Base-by-base conservation (phyloP, 2,329 filamentous ascomycete genomes). In the Fusarium pseudoanthophilum region DNA sequence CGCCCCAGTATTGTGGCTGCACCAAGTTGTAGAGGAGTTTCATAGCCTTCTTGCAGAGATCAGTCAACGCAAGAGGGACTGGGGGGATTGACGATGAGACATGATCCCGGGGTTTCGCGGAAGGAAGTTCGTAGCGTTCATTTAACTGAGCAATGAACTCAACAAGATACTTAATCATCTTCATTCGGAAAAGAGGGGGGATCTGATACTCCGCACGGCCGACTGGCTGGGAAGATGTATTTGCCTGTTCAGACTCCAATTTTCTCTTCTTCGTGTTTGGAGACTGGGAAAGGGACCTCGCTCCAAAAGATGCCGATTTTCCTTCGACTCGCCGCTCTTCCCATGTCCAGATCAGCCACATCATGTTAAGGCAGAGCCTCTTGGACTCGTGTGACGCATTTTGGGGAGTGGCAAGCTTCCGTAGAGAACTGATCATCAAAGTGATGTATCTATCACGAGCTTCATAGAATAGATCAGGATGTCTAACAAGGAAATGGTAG, bases 391-490 rank as follows among this genome's bases (percentile, higher is more conserved):
- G 94, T 0, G 95, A 97, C 4, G 95, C 91, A 71, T 92, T 97
- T 9, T 93, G 92, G 7, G 94, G 91, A 28, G 89, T 88, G 2
- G 95, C 95, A 61, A 99, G 93, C 82, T 98, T 98, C 59, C 93
- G 89, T 40, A 99, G 86, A 8, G 94, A 95, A 3, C 92, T 92
- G 63, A 99, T 95, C 80, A 99, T 97, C 72, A 96, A 89, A 64
- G 93, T 90, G 9, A 95, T 91, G 74, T 98, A 97, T 79, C 95
- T 95, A 74, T 99, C 96, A 61, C 96, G 89, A 3, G 94, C 95
- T 72, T 98, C 95, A 76, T 97, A 99, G 84, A 99, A 99, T 9
- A 99, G 85, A 78, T 96, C 92, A 0, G 95, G 93, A 80, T 99
- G 95, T 64, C 93, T 91, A 40, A 98, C 95, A 39, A 99, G 87